Evolutionary conservation across 2,329 filamentous ascomycete species (phyloP), one percentile per base, ranked within the genome.

Genomic region (Colletotrichum euphorbiae): DNA sequence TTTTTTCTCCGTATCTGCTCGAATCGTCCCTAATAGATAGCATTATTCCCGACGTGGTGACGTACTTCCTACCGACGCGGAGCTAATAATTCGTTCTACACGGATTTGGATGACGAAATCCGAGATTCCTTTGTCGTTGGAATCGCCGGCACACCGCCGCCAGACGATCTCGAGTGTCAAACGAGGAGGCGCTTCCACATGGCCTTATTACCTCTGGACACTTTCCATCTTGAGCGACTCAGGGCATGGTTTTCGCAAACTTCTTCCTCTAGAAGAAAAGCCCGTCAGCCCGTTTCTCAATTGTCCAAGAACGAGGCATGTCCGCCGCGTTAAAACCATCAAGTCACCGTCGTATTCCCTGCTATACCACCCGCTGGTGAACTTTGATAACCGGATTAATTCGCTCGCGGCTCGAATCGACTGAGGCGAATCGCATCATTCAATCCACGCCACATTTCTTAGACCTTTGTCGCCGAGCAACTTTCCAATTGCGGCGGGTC

Each of bases 51-150:
- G 19, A 17, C 28, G 13, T n/a, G 45, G 43, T 19, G 42, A 48
- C 15, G 21, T 21, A 11, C 33, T 42, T 21, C 15, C n/a, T 40
- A 15, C 36, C 28, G 38, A 33, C 12, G 33, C 64, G 63, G 36
- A 33, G 17, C 52, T 58, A 54, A 59, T 11, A 28, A 28, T 8
- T 28, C 2, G 28, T 28, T 8, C 28, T 28, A 12, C 19, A 13
- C 40, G 21, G n/a, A 54, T 48, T 55, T 42, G 55, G 33, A 7
- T 36, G 33, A 55, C 55, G 48, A 50, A 59, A 59, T 21, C 33
- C 8, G 21, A 21, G 17, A 24, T 54, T 66, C 38, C 46, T 66
- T 66, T 66, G 61, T 36, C 36, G 28, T 40, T 17, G 38, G 24
- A 21, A 11, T 43, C 31, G 45, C 54, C 24, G 46, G 59, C 40